Percentiles rank a stretch among this genome's conserved stretches.
Evolutionary conservation across 768 basidiomycete species (phyloP).

Genomic region (Mycena epipterygia): DNA sequence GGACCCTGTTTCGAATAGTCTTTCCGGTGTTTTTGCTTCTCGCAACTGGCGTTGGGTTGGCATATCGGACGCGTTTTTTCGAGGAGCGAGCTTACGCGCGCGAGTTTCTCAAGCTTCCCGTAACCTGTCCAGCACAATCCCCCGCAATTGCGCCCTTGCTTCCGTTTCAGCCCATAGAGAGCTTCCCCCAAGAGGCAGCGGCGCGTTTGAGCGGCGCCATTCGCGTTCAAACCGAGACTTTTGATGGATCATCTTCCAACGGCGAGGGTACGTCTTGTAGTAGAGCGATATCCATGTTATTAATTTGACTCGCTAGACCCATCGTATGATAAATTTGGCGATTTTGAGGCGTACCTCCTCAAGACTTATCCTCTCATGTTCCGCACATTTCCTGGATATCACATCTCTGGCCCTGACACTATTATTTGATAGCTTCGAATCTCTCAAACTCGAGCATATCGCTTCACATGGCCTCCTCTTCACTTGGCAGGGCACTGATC

Average conservation of each 20-base stretch:
- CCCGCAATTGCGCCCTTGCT: constrained; percentile 15
- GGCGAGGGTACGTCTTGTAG: constrained; percentile 45
- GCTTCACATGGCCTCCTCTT: constrained; percentile 71
- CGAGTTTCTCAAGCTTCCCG: constrained; percentile 21
- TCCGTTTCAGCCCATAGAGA: constrained; percentile 16
- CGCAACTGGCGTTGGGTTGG: not conserved
- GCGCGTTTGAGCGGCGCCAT: constrained; percentile 45
- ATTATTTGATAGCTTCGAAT: constrained; percentile 3
- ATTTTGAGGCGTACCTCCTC: constrained; percentile 54
- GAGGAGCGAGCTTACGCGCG: not conserved
- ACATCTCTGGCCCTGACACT: not conserved
- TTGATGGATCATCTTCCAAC: constrained; percentile 58
- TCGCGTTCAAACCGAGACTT: constrained; percentile 56
- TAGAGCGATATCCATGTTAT: too few relatives aligned
- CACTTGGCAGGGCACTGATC: constrained; percentile 67
- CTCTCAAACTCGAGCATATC: constrained; percentile 49
- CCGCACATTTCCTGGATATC: constrained; percentile 29
- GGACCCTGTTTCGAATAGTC: not conserved
- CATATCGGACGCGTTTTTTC: not conserved
- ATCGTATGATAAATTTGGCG: constrained; percentile 52
- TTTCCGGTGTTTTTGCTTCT: constrained; percentile 11
- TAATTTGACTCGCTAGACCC: constrained; percentile 40
- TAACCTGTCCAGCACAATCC: constrained; percentile 22
- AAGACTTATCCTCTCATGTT: constrained; percentile 65
- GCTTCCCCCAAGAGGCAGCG: constrained; percentile 22